A percentile compares a stretch with the other conserved stretches of the same genome.
These are phyloP conservation scores for Rhodomyrtus tomentosa DNA, from an alignment of 345 rosid genomes.

Conservation along the genomic window DNA sequence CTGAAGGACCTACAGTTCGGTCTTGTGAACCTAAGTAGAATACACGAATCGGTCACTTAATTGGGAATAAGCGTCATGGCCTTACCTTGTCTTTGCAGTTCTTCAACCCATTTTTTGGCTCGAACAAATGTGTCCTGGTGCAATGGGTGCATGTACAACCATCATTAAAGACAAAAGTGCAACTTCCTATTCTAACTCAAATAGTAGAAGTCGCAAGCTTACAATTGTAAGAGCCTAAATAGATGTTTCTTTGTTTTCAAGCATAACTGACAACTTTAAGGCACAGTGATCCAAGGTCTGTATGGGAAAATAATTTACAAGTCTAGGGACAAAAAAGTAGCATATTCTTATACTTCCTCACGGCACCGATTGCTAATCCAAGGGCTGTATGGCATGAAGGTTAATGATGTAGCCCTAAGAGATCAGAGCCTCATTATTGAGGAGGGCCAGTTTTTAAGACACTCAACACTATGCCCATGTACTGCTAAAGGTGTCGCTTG, in stretches of 20 bases:
- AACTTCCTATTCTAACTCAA: neutral
- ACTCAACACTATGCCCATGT: neutral
- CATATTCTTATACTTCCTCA: neutral
- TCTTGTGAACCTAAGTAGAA: neutral
- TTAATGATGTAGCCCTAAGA: neutral
- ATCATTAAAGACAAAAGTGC: neutral
- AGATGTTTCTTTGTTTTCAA: neutral
- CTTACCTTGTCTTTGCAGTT: conserved; percentile 32
- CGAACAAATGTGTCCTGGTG: conserved; percentile 28
- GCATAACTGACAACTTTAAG: neutral
- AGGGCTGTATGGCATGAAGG: neutral
- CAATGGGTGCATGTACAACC: neutral
- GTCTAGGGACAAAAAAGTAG: neutral
- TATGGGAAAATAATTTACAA: neutral
- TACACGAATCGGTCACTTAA: neutral
- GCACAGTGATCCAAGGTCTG: neutral
- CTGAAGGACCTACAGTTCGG: neutral
- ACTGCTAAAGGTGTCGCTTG: neutral
- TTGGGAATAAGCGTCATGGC: neutral
- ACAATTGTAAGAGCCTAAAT: neutral
- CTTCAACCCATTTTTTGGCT: conserved; percentile 38
- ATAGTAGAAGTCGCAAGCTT: neutral
- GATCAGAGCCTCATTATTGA: neutral
- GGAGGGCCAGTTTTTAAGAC: neutral
- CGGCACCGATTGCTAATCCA: neutral